A percentile compares a stretch with the other conserved stretches of the same genome.
Conservation (phyloP, 139 green algal species). For the Picochlorum sp. region DNA sequence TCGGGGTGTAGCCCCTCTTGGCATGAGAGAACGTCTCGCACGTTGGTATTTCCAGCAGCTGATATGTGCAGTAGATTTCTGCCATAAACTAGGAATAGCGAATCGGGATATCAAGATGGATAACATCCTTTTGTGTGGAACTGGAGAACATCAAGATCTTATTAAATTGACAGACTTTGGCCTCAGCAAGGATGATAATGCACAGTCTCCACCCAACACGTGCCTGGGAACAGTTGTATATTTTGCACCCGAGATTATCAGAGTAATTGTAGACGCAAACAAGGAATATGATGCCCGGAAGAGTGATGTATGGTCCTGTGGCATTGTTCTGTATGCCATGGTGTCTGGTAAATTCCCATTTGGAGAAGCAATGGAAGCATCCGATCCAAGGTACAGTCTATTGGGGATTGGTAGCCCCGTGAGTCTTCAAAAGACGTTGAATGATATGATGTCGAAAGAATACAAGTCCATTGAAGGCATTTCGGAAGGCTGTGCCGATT, state of each 20-base stretch:
- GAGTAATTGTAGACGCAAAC: conserved; percentile 52
- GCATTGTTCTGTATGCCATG: conserved; percentile 98
- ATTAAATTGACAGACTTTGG: conserved; percentile 61
- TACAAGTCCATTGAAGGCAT: not conserved
- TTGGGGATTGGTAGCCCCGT: no score
- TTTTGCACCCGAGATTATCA: conserved; percentile 85
- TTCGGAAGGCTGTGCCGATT: conserved; percentile 5
- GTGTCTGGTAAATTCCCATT: conserved; percentile 84
- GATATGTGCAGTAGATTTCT: conserved; percentile 88
- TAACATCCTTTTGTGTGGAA: conserved; percentile 87
- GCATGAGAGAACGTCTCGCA: conserved; percentile 52
- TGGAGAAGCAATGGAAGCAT: conserved; percentile 62
- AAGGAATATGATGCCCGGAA: conserved; percentile 78
- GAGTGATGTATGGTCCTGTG: conserved; percentile 93
- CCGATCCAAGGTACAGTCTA: conserved; percentile 40
- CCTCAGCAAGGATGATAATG: conserved; percentile 60
- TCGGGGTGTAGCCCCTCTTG: conserved; percentile 75
- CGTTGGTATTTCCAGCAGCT: conserved; percentile 99
- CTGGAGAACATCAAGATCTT: conserved; percentile 21
- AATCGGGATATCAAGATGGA: conserved; percentile 93
- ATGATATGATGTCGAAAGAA: conserved; percentile 3
- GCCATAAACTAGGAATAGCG: conserved; percentile 73
- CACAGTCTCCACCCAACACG: conserved; percentile 57
- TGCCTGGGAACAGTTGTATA: conserved; percentile 94
- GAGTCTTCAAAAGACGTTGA: conserved; percentile 32